A percentile compares a stretch with the other conserved stretches of the same genome.
Evolutionary conservation across 352 stramenopile genomes (phyloP).

Genomic region (Aphanomyces invadans): DNA sequence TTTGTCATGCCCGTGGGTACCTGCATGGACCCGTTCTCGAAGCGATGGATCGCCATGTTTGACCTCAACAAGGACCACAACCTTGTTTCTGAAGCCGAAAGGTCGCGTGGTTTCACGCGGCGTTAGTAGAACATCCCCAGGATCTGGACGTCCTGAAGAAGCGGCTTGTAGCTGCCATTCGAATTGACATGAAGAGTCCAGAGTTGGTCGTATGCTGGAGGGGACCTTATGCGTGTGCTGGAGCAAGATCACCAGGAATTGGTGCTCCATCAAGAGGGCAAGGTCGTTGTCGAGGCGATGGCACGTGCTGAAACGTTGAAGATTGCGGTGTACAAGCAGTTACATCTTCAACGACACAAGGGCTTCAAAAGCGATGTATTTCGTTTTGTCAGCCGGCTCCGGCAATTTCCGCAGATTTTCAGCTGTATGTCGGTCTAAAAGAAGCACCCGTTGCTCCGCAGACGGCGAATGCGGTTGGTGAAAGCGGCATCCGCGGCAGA

Average conservation of each 20-base stretch:
- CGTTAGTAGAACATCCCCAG: conserved; percentile 1
- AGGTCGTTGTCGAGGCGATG: conserved; percentile 12
- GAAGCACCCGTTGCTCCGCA: background rate
- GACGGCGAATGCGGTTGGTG: background rate
- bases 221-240: conserved; percentile 2
- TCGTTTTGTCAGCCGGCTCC: conserved; percentile 7
- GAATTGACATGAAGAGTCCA: conserved; percentile 19
- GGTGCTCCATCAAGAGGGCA: conserved; percentile 16
- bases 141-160: conserved; percentile 14
- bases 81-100: conserved; percentile 12
- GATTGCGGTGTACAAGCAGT: background rate
- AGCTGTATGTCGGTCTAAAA: conserved; percentile 17
- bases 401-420: conserved; percentile 3
- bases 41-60: conserved; percentile 1
- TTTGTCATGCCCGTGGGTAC: no score
- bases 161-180: conserved; percentile 1
- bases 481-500: no score
- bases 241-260: conserved; percentile 16
- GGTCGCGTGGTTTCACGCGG: conserved; percentile 14
- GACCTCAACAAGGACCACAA: conserved; percentile 18
- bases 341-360: conserved; percentile 12
- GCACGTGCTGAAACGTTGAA: background rate
- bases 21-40: no score
- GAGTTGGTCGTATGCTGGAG: conserved; percentile 15
- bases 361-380: conserved; percentile 14